Base-by-base conservation (phyloP, 352 stramenopile species). In the Saprolegnia diclina region DNA sequence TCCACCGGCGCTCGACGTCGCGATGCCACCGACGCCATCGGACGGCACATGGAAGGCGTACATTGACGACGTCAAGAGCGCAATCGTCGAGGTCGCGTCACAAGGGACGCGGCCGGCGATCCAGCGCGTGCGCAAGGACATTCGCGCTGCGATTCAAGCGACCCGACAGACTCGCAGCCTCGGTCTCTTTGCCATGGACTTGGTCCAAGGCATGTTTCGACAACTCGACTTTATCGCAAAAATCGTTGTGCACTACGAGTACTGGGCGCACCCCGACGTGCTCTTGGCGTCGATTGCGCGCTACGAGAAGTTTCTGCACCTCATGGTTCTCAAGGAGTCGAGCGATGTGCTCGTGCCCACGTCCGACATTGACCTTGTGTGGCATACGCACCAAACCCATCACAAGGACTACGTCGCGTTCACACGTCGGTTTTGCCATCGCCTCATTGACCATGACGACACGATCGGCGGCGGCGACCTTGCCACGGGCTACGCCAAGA, bases 301-400 rank as follows among this genome's bases (percentile, higher is more conserved):
- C 9, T 69, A 69, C 50, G 29, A 69, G 19, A 69, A 69, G 29
- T 69, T 69, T 53, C 35, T 69, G 45, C 63, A 69, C 63, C 22
- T 69, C 19, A 69, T 69, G 63, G 13, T 11, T 0, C 13, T n/a
- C 9, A 59, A 59, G 52, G 35, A 59, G 19, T 42, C 53, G 0
- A 18, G 32, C 19, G 45, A n/a, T 6, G 46, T 69, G 32, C 53
- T 69, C 38, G 63, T 69, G 10, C 63, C 63, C 1, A 69, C 63
- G n/a, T 42, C 50, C 48, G 63, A 69, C 38, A 69, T 69, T 62
- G 48, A 69, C 50, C 38, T 69, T 5, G 63, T 62, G 13, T 69
- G 63, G 63, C 63, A 69, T 22, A 55, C 57, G 7, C 63, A 69
- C 50, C 63, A 63, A 40, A 40, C 19, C 9, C 26, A 26, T 4